Evolutionary conservation across 345 rosid species (phyloP).

Genomic region (Lepidium africanum): DNA sequence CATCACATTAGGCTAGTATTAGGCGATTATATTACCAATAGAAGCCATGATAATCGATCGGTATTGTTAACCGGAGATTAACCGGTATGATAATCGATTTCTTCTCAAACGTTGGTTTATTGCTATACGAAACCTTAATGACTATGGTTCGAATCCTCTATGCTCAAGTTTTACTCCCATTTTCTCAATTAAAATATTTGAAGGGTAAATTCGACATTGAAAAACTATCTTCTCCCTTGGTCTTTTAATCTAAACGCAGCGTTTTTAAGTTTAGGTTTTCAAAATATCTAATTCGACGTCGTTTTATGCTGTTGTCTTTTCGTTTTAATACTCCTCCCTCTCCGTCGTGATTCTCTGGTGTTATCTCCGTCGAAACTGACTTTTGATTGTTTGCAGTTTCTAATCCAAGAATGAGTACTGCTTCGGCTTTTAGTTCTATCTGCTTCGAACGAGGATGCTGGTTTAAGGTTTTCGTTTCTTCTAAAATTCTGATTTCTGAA

Average conservation of each 20-base stretch:
- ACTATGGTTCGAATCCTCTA: too few species aligned
- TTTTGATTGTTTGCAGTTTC: slow-evolving; percentile 4
- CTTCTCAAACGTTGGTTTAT: too few species aligned
- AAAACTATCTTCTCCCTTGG: too few species aligned
- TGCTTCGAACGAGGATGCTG: slow-evolving; percentile 27
- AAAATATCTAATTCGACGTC: neutral
- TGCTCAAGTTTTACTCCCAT: too few species aligned
- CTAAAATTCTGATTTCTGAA: neutral
- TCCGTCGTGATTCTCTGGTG: neutral
- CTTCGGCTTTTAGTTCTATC: slow-evolving; percentile 12
- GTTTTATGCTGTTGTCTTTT: neutral
- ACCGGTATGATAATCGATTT: too few species aligned
- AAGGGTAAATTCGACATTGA: too few species aligned
- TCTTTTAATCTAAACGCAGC: neutral
- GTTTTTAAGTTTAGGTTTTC: neutral
- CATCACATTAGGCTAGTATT: too few species aligned
- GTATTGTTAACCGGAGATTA: too few species aligned
- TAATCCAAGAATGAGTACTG: slow-evolving; percentile 13
- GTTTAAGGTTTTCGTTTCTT: slow-evolving; percentile 7
- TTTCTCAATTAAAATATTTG: too few species aligned
- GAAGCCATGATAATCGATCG: too few species aligned
- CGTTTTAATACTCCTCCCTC: neutral
- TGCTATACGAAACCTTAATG: too few species aligned
- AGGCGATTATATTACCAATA: too few species aligned
- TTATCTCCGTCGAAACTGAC: neutral